Evolutionary conservation across 306 rosid genomes (phyloP), one percentile per base, ranked within the genome.

Genomic region (Gastrolobium bilobum): DNA sequence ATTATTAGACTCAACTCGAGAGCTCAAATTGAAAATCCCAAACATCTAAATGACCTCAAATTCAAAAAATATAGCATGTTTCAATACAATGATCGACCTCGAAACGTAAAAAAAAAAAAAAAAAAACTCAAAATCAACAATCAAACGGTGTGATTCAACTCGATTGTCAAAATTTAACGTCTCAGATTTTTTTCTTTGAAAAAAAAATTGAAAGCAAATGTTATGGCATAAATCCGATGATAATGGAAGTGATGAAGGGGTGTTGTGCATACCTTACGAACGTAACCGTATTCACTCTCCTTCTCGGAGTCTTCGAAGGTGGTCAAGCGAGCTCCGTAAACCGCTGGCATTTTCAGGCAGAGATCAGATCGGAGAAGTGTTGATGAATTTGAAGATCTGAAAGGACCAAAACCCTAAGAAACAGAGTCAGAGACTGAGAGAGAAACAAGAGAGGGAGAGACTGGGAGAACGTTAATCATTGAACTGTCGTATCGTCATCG

Each of bases 261-360:
- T 20, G 26, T 20, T 20, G 26, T 20, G 26, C 60, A 56, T 20
- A 90, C 97, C 97, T 91, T 91, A 14, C 92, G 97, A 75, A 90
- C 91, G 44, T 91, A 91, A 14, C 97, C 97, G 65, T 88, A 91
- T 82, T 91, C 97, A 78, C 97, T 91, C 84, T 91, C 97, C 89
- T 90, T 91, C 92, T 91, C 97, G 30, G 84, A 70, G 73, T 91
- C 97, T 71, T 91, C 97, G 71, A 91, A 91, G 7, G 97, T 91
- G 52, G 97, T 91, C 85, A 91, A 51, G 10, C 90, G 92, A 75
- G 83, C 88, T 82, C 97, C 94, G 68, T 91, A 88, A 50, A 83
- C 97, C 38, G 94, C 78, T 52, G 97, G 91, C 94, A 52, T 52
- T 52, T 52, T 52, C 31, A 20, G 26, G 26, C 26, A 20, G 26